These are phyloP conservation scores for Aechmea fasciata DNA, from an alignment of 176 grass and related monocot genomes.

Conservation along the genomic window DNA sequence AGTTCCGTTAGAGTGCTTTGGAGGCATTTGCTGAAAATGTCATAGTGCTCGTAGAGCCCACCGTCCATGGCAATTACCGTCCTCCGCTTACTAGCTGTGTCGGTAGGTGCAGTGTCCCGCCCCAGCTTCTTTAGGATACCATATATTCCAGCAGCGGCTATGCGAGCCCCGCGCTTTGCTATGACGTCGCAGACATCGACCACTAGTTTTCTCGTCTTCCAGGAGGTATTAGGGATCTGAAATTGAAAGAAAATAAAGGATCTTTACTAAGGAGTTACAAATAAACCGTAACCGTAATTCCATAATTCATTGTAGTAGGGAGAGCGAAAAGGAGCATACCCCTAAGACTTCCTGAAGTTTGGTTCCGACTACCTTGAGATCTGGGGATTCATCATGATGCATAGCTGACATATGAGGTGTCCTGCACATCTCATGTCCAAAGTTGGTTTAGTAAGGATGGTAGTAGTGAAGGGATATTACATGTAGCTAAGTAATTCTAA, in stretches of 20 bases:
- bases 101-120: slow-evolving; percentile 11
- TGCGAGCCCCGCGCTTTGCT: slow-evolving; percentile 39
- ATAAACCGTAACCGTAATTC: background rate
- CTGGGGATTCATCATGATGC: slow-evolving; percentile 51
- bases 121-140: slow-evolving; percentile 59
- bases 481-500: too few relatives aligned
- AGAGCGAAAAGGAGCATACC: slow-evolving; percentile 23
- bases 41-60: slow-evolving; percentile 34
- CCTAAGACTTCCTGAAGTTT: slow-evolving; percentile 49
- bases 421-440: slow-evolving; percentile 23
- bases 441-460: slow-evolving; percentile 19
- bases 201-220: slow-evolving; percentile 40
- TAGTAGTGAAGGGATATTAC: background rate
- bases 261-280: background rate
- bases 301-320: too few relatives aligned
- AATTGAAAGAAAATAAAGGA: slow-evolving; percentile 3
- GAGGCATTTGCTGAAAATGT: slow-evolving; percentile 24
- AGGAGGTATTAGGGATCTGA: slow-evolving; percentile 44
- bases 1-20: slow-evolving; percentile 27
- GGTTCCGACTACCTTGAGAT: slow-evolving; percentile 41
- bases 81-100: slow-evolving; percentile 12
- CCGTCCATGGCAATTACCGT: slow-evolving; percentile 32
- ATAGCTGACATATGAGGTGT: slow-evolving; percentile 43
- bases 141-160: slow-evolving; percentile 44
- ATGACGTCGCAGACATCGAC: slow-evolving; percentile 30